Percentiles rank a stretch among this genome's conserved stretches.
Conservation (phyloP, 1,284 basidiomycete species). For the Ceratobasidium sp. region DNA sequence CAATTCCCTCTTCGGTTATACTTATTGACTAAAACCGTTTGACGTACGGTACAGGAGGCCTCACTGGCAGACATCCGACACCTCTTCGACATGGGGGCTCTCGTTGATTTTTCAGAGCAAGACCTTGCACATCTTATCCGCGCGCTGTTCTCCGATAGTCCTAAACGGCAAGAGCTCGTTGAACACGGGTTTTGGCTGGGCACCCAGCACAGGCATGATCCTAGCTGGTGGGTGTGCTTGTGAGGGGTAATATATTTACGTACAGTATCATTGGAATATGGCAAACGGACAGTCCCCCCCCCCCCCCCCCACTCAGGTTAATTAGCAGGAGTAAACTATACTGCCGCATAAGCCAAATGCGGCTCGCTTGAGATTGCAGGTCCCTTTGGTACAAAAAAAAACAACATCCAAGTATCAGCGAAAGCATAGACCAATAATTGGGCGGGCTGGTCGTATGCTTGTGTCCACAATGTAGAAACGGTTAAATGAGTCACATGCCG, state of each 20-base stretch:
- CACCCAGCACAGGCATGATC: conserved; percentile 53
- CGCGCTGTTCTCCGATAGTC: conserved; percentile 92
- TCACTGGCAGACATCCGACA: conserved; percentile 94
- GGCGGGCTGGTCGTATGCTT: too few relatives aligned
- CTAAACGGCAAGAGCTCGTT: conserved; percentile 78
- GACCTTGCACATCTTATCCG: conserved; percentile 84
- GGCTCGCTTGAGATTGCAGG: too few relatives aligned
- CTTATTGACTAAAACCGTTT: conserved; percentile 38
- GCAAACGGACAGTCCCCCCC: too few relatives aligned
- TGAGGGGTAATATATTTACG: too few relatives aligned
- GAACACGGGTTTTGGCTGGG: conserved; percentile 68
- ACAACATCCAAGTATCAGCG: too few relatives aligned
- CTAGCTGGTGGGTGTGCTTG: too few relatives aligned
- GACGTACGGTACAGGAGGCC: conserved; percentile 66
- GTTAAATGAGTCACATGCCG: neutral
- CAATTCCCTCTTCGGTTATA: conserved; percentile 1
- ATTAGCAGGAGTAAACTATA: too few relatives aligned
- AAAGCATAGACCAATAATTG: too few relatives aligned
- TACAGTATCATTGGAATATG: too few relatives aligned
- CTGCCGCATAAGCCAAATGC: too few relatives aligned
- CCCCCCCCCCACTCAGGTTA: too few relatives aligned
- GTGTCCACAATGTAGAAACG: neutral
- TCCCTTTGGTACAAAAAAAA: too few relatives aligned
- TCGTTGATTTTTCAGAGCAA: conserved; percentile 87
- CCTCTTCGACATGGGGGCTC: conserved; percentile 87